phyloP scores from a whole-genome alignment of 495 filamentous ascomycete species.

The Lichenothelia convexa region DNA sequence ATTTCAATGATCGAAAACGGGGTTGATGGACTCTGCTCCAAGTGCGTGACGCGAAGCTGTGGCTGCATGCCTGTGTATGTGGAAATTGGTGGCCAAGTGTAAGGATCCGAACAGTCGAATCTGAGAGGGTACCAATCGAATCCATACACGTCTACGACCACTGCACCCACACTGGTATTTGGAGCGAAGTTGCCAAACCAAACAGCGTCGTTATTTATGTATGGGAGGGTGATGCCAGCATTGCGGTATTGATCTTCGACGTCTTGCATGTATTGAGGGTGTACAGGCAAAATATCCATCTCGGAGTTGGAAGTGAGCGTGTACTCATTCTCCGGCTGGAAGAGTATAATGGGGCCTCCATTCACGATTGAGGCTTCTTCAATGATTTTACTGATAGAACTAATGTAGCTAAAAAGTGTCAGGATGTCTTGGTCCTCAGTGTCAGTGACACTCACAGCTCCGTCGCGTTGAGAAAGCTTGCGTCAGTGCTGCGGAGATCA shows the following conservation, averaged over 20 bases:
- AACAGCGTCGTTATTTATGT: slow-evolving; percentile 57
- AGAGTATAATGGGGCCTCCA: slow-evolving; percentile 56
- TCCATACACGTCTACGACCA: slow-evolving; percentile 62
- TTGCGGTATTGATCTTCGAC: slow-evolving; percentile 48
- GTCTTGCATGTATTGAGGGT: slow-evolving; percentile 48
- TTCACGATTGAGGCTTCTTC: slow-evolving; percentile 62
- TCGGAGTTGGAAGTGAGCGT: slow-evolving; percentile 22
- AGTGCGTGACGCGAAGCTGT: slow-evolving; percentile 26
- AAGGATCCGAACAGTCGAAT: slow-evolving; percentile 29
- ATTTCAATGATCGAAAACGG: slow-evolving; percentile 54
- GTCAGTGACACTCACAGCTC: no score
- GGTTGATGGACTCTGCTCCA: slow-evolving; percentile 41
- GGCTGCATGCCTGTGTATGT: slow-evolving; percentile 24
- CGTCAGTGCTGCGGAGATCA: slow-evolving; percentile 37
- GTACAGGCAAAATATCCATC: slow-evolving; percentile 29
- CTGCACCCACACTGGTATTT: slow-evolving; percentile 39
- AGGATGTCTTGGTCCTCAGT: no score
- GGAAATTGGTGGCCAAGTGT: slow-evolving; percentile 24
- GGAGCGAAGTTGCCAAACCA: slow-evolving; percentile 42
- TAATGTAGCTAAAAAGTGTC: slow-evolving; percentile 28
- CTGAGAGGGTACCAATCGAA: slow-evolving; percentile 49
- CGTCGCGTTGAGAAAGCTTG: slow-evolving; percentile 46
- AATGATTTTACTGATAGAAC: slow-evolving; percentile 39
- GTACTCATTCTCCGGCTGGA: slow-evolving; percentile 72
- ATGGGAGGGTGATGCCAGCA: slow-evolving; percentile 55